phyloP scores from a whole-genome alignment of 305 asterid species.

The Lippia alba region DNA sequence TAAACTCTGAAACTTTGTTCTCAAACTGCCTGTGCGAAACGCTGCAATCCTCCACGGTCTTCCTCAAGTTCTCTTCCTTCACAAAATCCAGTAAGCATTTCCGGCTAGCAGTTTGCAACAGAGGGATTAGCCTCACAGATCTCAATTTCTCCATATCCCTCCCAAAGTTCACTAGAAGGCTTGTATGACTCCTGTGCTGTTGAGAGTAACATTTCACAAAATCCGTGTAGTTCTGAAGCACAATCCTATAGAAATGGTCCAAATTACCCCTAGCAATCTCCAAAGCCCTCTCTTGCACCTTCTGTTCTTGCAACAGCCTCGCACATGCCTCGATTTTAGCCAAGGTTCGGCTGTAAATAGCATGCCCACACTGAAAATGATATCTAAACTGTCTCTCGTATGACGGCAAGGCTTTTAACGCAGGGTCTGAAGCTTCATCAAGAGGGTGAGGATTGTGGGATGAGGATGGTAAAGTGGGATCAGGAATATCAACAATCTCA shows the following conservation, averaged over 20 bases:
- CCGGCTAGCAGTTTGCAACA: constrained; percentile 55
- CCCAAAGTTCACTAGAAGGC: constrained; percentile 59
- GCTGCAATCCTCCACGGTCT: constrained; percentile 71
- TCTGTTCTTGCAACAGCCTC: constrained; percentile 66
- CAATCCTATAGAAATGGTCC: constrained; percentile 67
- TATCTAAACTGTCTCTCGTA: constrained; percentile 81
- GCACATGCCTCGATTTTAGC: constrained; percentile 57
- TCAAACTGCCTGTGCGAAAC: constrained; percentile 75
- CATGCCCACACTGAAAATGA: constrained; percentile 70
- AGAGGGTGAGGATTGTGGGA: constrained; percentile 61
- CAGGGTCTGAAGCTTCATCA: constrained; percentile 84
- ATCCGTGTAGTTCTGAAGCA: constrained; percentile 62
- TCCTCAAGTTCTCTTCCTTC: constrained; percentile 75
- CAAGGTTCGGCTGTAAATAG: constrained; percentile 59
- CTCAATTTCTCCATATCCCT: constrained; percentile 75
- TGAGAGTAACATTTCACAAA: constrained; percentile 67
- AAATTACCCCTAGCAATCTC: constrained; percentile 75
- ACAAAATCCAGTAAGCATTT: constrained; percentile 80
- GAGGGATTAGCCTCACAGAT: constrained; percentile 60
- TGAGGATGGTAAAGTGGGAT: constrained; percentile 56
- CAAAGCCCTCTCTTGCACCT: constrained; percentile 80
- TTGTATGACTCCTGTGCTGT: constrained; percentile 63
- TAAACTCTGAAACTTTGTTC: constrained; percentile 71
- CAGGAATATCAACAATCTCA: constrained; percentile 54
- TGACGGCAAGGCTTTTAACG: constrained; percentile 75